Conservation (phyloP, 108 stramenopile genomes). For the Skeletonema tropicum region DNA sequence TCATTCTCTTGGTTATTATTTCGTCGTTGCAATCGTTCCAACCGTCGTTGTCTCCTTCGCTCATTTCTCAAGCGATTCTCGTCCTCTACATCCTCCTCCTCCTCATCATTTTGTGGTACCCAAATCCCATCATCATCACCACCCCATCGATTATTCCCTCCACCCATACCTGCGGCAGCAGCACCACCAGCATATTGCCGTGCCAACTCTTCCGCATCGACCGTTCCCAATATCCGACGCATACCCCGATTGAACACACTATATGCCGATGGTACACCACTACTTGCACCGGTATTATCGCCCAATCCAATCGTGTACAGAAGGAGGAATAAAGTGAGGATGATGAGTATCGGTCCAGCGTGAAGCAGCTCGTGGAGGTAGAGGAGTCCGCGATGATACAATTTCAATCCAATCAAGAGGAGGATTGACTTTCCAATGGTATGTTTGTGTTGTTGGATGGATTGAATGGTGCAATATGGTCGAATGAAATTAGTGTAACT, state of each 20-base stretch:
- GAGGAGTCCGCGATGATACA: constrained; percentile 16
- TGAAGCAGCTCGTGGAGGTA: constrained; percentile 51
- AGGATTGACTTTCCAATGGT: not conserved
- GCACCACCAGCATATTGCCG: constrained; percentile 78
- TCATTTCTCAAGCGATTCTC: constrained; percentile 13
- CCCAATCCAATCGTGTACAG: constrained; percentile 82
- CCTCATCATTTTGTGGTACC: constrained; percentile 9
- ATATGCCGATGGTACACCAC: constrained; percentile 74
- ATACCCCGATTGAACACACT: constrained; percentile 85
- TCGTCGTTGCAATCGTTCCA: constrained; percentile 35
- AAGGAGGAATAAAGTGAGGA: constrained; percentile 51
- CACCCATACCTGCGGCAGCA: constrained; percentile 1
- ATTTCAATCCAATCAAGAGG: constrained; percentile 1
- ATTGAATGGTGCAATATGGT: constrained; percentile 13
- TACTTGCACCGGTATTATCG: constrained; percentile 53
- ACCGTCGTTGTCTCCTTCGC: constrained; percentile 34
- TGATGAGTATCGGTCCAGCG: constrained; percentile 76
- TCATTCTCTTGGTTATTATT: constrained; percentile 16
- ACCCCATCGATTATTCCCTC: not conserved
- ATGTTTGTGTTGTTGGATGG: constrained; percentile 1
- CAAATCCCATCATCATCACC: constrained; percentile 15
- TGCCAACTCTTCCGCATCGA: constrained; percentile 76
- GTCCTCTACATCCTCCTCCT: constrained; percentile 29
- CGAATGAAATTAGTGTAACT: constrained; percentile 43
- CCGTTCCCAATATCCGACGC: constrained; percentile 68